Percentiles rank a stretch among this genome's conserved stretches.
Evolutionary conservation across 805 yeast genomes (phyloP).

Genomic region (Cyberlindnera sargentensis): DNA sequence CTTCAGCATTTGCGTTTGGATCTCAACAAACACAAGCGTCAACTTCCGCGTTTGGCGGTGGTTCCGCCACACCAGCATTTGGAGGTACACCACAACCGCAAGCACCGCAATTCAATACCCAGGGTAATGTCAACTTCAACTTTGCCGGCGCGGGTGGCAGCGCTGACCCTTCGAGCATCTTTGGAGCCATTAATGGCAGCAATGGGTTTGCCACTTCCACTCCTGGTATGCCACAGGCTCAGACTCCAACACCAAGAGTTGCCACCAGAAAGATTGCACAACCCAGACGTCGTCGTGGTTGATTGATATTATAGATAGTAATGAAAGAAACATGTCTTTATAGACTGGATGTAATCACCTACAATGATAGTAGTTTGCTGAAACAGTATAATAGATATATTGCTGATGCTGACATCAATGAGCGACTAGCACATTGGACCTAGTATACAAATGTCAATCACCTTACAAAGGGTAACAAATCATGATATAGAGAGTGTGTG

Average conservation of each 20-base stretch:
- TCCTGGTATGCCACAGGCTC: constrained; percentile 5
- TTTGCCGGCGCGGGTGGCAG: constrained; percentile 7
- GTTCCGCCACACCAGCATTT: constrained; percentile 12
- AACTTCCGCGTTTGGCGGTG: constrained; percentile 5
- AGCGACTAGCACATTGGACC: not conserved
- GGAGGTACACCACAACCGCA: constrained; percentile 10
- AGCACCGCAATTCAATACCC: constrained; percentile 5
- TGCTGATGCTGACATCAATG: not conserved
- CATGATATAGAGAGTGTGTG: no score
- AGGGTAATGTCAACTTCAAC: constrained; percentile 10
- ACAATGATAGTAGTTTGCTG: no score
- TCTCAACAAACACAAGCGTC: not conserved
- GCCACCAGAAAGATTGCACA: constrained; percentile 22
- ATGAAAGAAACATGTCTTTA: not conserved
- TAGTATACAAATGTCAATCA: not conserved
- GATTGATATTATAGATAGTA: not conserved
- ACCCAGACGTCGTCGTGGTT: constrained; percentile 23
- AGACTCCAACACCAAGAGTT: constrained; percentile 13
- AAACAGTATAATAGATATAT: not conserved
- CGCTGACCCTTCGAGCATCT: constrained; percentile 7
- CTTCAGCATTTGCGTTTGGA: constrained; percentile 7
- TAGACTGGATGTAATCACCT: no score
- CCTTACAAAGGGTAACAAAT: no score
- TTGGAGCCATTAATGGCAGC: constrained; percentile 8
- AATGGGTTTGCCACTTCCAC: constrained; percentile 7